Conservation (phyloP, 768 basidiomycete species). For the Mycena crocata region DNA sequence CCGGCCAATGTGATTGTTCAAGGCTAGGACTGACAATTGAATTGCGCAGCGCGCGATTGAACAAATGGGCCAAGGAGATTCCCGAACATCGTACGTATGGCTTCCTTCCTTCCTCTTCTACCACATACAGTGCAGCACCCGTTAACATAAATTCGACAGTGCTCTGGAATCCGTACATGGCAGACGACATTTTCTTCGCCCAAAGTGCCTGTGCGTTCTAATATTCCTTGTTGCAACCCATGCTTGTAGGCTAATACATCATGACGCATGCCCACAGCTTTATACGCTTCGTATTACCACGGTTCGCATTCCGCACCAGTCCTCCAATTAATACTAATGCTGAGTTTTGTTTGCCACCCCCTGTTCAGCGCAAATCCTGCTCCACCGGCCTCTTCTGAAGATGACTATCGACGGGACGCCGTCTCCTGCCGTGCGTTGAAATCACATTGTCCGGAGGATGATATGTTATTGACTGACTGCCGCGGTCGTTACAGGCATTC, state of each 20-base stretch:
- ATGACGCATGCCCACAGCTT: too few relatives aligned
- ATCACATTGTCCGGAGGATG: not conserved
- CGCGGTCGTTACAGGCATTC: slow-evolving; percentile 4
- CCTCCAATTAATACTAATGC: not conserved
- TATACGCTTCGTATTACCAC: slow-evolving; percentile 27
- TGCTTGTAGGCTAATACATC: too few relatives aligned
- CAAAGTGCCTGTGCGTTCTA: slow-evolving; percentile 55
- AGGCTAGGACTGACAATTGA: too few relatives aligned
- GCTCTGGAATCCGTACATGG: slow-evolving; percentile 50
- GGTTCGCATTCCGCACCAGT: not conserved
- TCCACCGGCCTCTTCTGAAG: slow-evolving; percentile 76
- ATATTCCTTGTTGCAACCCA: not conserved
- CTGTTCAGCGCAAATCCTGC: slow-evolving; percentile 54
- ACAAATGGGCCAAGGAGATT: slow-evolving; percentile 62
- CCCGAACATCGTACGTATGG: slow-evolving; percentile 58
- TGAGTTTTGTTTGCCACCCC: not conserved
- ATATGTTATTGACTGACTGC: not conserved
- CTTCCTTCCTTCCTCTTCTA: too few relatives aligned
- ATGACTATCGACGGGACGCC: slow-evolving; percentile 57
- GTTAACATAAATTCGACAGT: too few relatives aligned
- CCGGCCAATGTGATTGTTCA: too few relatives aligned
- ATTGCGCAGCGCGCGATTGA: slow-evolving; percentile 62
- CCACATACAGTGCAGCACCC: too few relatives aligned
- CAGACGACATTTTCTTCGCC: slow-evolving; percentile 46
- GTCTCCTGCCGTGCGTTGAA: slow-evolving; percentile 12